Percentiles rank a stretch among this genome's conserved stretches.
These are phyloP conservation scores for Blastocystis sp. DNA, from an alignment of 352 stramenopile genomes.

Conservation along the genomic window DNA sequence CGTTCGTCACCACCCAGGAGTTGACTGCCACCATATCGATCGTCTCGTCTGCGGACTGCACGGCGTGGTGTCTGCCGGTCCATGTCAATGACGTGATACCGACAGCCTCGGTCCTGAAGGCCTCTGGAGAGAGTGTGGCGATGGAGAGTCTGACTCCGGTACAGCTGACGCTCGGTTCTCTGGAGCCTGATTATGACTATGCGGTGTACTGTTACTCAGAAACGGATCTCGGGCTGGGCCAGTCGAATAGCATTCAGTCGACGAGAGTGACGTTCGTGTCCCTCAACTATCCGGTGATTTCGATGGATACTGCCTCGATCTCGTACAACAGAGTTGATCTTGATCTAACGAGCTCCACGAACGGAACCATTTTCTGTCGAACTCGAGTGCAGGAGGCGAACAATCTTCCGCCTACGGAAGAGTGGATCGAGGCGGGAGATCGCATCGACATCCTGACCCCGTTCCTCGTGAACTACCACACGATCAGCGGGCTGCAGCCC, in stretches of 20 bases:
- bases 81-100: conserved; percentile 18
- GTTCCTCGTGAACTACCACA: conserved; percentile 4
- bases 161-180: not conserved
- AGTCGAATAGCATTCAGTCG: not conserved
- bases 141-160: not conserved
- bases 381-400: not conserved
- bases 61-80: not conserved
- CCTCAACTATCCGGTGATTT: conserved; percentile 12
- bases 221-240: not conserved
- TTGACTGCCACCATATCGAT: conserved; percentile 8
- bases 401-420: not conserved
- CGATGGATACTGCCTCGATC: not conserved
- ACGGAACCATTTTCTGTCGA: not conserved
- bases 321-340: not conserved
- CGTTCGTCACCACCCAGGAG: not conserved
- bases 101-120: not conserved
- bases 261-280: conserved; percentile 1
- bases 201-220: conserved; percentile 34
- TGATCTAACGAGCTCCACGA: not conserved
- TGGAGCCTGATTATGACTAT: conserved; percentile 9
- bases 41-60: not conserved
- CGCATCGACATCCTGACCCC: not conserved
- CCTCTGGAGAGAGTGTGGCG: not conserved
- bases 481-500: not conserved
- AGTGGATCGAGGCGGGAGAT: not conserved